Evolutionary conservation across 2,329 filamentous ascomycete genomes (phyloP).

Genomic region (Penicillium polonicum): DNA sequence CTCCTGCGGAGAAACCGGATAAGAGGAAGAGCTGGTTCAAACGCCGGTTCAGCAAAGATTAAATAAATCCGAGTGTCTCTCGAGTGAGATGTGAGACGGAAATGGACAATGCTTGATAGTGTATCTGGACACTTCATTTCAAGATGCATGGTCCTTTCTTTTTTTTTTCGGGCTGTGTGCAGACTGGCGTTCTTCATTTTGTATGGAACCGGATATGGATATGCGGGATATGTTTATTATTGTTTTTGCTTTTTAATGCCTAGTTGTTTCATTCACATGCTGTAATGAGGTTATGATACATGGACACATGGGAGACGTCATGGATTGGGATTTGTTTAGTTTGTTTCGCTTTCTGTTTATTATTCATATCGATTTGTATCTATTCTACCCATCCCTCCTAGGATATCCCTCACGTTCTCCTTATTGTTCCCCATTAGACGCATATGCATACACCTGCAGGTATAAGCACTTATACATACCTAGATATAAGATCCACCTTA

Average conservation of each 20-base stretch:
- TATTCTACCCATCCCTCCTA: background rate
- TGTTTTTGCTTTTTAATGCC: background rate
- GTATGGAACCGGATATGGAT: conserved; percentile 2
- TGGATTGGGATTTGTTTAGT: background rate
- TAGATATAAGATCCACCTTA: background rate
- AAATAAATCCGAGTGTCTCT: conserved; percentile 13
- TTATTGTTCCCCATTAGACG: background rate
- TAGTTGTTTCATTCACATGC: conserved; percentile 12
- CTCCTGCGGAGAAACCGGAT: conserved; percentile 42
- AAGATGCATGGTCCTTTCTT: background rate
- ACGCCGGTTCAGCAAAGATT: conserved; percentile 67
- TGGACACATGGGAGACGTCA: conserved; percentile 13
- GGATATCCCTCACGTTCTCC: background rate
- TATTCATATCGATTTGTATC: background rate
- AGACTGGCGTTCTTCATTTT: background rate
- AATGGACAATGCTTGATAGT: background rate
- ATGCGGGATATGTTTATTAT: conserved; percentile 4
- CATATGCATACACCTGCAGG: background rate
- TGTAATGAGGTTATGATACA: conserved; percentile 29
- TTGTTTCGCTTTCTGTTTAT: background rate
- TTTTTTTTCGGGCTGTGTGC: background rate
- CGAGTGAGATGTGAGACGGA: background rate
- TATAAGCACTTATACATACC: no score
- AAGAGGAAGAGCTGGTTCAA: conserved; percentile 92
- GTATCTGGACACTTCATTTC: background rate